These are phyloP conservation scores for Xerophyta viscosa DNA, from an alignment of 106 monocot genomes.

Conservation along the genomic window DNA sequence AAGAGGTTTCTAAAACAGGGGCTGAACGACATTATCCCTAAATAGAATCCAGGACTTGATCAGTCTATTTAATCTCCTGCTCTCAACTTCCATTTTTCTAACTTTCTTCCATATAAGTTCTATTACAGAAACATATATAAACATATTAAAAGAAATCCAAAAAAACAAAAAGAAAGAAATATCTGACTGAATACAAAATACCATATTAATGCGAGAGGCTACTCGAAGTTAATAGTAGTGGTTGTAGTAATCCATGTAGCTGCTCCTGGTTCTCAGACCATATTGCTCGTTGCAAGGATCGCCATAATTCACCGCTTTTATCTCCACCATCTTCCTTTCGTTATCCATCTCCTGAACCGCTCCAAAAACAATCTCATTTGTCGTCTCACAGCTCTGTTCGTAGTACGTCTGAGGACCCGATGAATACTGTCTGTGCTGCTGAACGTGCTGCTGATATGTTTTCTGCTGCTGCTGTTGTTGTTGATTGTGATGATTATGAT, in stretches of 20 bases:
- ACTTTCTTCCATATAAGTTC: too few species aligned
- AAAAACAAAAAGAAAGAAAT: too few species aligned
- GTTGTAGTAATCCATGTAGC: slow-evolving; percentile 42
- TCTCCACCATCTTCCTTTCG: slow-evolving; percentile 46
- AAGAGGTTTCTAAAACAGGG: too few species aligned
- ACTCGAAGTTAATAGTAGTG: not conserved
- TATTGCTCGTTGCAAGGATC: slow-evolving; percentile 50
- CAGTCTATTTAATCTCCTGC: too few species aligned
- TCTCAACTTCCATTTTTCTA: too few species aligned
- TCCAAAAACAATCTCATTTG: slow-evolving; percentile 94
- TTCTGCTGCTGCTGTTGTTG: slow-evolving; percentile 6
- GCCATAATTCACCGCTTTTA: slow-evolving; percentile 73
- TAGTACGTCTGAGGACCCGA: slow-evolving; percentile 77
- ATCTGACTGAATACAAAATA: too few species aligned
- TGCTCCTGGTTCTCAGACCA: slow-evolving; percentile 50
- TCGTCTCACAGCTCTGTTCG: slow-evolving; percentile 74
- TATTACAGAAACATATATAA: too few species aligned
- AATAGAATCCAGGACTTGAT: too few species aligned
- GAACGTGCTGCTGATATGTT: slow-evolving; percentile 45
- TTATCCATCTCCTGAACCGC: slow-evolving; percentile 74
- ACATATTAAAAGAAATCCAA: too few species aligned
- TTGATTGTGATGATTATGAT: slow-evolving; percentile 31
- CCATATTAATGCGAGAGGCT: too few species aligned
- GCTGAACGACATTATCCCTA: too few species aligned
- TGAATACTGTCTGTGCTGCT: slow-evolving; percentile 72